A percentile compares a stretch with the other conserved stretches of the same genome.
These are phyloP conservation scores for Cetraspora pellucida DNA, from an alignment of 192 early-diverging fungal species.

Conservation along the genomic window DNA sequence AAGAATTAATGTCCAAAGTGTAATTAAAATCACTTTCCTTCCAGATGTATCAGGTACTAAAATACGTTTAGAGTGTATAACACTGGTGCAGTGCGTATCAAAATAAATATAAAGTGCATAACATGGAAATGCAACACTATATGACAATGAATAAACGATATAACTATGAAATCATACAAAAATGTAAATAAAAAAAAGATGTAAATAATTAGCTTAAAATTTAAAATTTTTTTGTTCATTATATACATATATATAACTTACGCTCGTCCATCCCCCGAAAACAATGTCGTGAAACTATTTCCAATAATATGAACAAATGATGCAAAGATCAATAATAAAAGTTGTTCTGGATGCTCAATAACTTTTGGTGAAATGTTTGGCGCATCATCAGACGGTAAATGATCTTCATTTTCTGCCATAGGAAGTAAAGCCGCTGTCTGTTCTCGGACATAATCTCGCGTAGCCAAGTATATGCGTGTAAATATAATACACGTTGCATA, in stretches of 20 bases:
- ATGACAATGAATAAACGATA: slow-evolving; percentile 37
- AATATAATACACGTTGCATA: slow-evolving; percentile 32
- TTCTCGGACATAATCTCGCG: slow-evolving; percentile 19
- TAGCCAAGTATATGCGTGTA: slow-evolving; percentile 35
- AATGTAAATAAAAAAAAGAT: neutral
- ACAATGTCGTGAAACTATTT: slow-evolving; percentile 24
- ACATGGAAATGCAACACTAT: slow-evolving; percentile 33
- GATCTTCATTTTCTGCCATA: slow-evolving; percentile 12
- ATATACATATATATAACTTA: slow-evolving; percentile 10
- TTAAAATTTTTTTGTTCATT: neutral
- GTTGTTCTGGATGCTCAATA: slow-evolving; percentile 18
- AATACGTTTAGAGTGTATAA: slow-evolving; percentile 16
- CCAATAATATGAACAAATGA: slow-evolving; percentile 35
- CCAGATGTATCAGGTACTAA: slow-evolving; percentile 7
- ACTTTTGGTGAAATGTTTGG: neutral
- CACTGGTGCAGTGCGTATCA: slow-evolving; percentile 26
- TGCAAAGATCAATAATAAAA: slow-evolving; percentile 25
- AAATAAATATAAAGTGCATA: slow-evolving; percentile 28
- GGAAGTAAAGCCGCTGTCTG: slow-evolving; percentile 10
- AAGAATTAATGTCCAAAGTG: neutral
- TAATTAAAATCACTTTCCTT: neutral
- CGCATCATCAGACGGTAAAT: neutral
- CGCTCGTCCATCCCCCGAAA: slow-evolving; percentile 17
- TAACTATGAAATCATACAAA: slow-evolving; percentile 26
- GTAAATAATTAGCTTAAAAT: neutral